Evolutionary conservation across 1,284 basidiomycete genomes (phyloP).

Genomic region (Phlebopus sp.): DNA sequence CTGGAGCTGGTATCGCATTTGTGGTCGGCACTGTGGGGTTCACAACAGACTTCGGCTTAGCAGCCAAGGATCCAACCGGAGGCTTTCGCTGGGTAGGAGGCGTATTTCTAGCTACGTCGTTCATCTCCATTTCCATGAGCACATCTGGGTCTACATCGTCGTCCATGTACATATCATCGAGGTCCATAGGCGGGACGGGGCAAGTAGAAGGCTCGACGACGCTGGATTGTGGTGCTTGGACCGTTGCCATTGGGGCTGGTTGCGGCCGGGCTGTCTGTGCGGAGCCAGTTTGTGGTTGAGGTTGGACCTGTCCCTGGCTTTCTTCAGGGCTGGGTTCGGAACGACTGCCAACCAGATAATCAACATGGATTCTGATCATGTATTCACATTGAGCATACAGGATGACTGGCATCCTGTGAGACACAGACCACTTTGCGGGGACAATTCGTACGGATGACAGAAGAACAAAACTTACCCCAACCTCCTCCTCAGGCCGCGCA

Average conservation of each 20-base stretch:
- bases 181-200: constrained; percentile 10
- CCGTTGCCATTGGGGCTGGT: background rate
- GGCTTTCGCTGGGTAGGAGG: background rate
- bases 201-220: constrained; percentile 3
- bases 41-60: constrained; percentile 1
- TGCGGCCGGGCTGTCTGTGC: constrained; percentile 9
- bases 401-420: too few species aligned
- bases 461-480: constrained; percentile 49
- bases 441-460: background rate
- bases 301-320: constrained; percentile 5
- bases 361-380: too few species aligned
- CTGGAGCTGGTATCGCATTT: constrained; percentile 1
- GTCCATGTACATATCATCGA: constrained; percentile 26
- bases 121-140: constrained; percentile 17
- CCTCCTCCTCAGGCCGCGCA: constrained; percentile 50
- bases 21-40: background rate
- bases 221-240: background rate
- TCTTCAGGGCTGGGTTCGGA: constrained; percentile 3
- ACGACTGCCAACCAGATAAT: too few species aligned
- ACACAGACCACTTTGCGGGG: background rate
- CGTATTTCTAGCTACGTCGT: background rate
- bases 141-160: constrained; percentile 30
- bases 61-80: background rate
- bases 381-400: too few species aligned
- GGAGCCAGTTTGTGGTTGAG: constrained; percentile 3